phyloP scores from a whole-genome alignment of 495 filamentous ascomycete genomes.

The Neurospora terricola region DNA sequence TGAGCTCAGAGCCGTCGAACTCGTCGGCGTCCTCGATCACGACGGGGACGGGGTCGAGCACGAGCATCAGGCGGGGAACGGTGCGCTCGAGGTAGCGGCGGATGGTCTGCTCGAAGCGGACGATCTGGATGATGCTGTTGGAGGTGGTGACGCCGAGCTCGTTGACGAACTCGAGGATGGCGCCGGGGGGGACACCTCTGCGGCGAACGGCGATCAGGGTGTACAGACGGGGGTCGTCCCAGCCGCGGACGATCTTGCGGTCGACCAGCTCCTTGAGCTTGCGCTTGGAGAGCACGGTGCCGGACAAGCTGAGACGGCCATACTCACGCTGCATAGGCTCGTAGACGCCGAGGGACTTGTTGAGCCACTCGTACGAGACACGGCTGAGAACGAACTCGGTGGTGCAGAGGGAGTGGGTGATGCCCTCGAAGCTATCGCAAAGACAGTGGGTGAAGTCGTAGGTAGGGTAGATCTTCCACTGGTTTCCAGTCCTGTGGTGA shows the following conservation, averaged over 20 bases:
- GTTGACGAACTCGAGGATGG: constrained; percentile 78
- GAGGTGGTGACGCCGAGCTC: constrained; percentile 80
- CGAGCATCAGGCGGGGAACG: constrained; percentile 78
- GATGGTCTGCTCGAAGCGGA: constrained; percentile 68
- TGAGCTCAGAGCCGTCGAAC: constrained; percentile 44
- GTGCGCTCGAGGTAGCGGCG: constrained; percentile 73
- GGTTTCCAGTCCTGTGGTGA: constrained; percentile 62
- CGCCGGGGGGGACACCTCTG: constrained; percentile 75
- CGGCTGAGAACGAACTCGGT: constrained; percentile 71
- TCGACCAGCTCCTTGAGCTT: constrained; percentile 70
- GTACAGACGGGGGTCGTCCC: constrained; percentile 85
- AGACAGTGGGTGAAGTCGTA: constrained; percentile 89
- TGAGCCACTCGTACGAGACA: constrained; percentile 82
- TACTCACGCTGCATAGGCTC: constrained; percentile 77
- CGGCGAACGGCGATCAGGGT: constrained; percentile 78
- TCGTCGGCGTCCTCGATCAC: constrained; percentile 68
- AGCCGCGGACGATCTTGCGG: constrained; percentile 61
- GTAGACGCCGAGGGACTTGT: constrained; percentile 59
- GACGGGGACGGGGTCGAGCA: constrained; percentile 72
- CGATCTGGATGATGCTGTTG: constrained; percentile 59
- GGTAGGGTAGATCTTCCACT: constrained; percentile 81
- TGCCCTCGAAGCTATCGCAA: constrained; percentile 80
- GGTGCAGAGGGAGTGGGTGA: constrained; percentile 84
- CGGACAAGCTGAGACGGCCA: constrained; percentile 69
- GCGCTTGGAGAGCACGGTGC: constrained; percentile 76